Base-by-base conservation (phyloP, 2,329 filamentous ascomycete genomes). In the Arthrobotrys megalospora region DNA sequence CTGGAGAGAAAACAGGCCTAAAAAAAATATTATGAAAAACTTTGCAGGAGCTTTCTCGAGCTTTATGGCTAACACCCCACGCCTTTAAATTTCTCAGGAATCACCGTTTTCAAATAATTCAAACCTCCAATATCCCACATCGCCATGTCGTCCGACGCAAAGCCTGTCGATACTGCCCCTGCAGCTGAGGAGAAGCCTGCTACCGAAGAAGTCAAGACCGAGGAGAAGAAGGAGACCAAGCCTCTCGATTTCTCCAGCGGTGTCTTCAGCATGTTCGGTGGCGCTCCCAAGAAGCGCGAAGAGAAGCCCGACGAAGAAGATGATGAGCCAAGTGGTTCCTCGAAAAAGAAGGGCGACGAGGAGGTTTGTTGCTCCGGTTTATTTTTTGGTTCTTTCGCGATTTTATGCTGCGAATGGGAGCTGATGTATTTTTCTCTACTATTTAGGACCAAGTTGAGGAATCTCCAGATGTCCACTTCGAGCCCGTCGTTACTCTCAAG, bases 251-350 rank as follows among this genome's bases (percentile, higher is more conserved):
- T 70, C 45, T 71, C 80, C 32, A 80, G 48, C 50, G 55, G 55
- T 36, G 93, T 98, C 81, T 98, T 98, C 88, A 95, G 93, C 85
- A 98, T 99, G 96, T 99, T 99, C 84, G 96, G 96, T 82, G 96
- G 96, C 80, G 93, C 93, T 79, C 97, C 97, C 90, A 98, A 97
- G 88, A 93, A 96, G 87, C 94, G 93, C 89, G 97, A 96, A 89
- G 90, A 91, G 80, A 91, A 93, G 76, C 87, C 92, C 36, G 92
- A 93, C 83, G 93, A 92, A 82, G 90, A 89, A 80, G 88, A 86
- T 53, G 88, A 89, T 70, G 88, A 88, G 45, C 86, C 86, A 12
- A 86, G 86, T 64, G 85, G 67, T 36, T 78, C 75, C 19, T 72
- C 85, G 80, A 89, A 90, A 82, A 86, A 86, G 83, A 86, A 84